Evolutionary conservation across 1,139 yeast genomes (phyloP), one percentile per base, ranked within the genome.

Genomic region (Lipomyces yarrowii): DNA sequence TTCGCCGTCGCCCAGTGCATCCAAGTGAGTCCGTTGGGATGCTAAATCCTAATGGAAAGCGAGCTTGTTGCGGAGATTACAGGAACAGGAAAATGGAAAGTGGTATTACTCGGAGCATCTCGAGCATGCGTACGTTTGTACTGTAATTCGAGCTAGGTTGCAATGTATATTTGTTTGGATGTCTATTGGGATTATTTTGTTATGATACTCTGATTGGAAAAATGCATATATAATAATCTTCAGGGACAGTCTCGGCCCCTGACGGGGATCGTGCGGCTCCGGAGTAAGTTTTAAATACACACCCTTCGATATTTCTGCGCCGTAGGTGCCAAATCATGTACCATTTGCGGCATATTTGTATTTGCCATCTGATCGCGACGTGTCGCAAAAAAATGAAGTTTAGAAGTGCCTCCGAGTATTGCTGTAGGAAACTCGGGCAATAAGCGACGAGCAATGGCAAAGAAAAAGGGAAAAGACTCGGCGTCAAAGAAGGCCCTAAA

Each of bases 401-500:
- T 39, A 3, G 1, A 39, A n/a, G 1, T 18, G 21, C 1, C 18
- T 3, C 18, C 5, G 21, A n/a, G 10, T n/a, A n/a, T 42, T 42
- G 42, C 10, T 8, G 42, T 8, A 18, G 21, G 10, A 23, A 4
- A 2, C 48, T n/a, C 48, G n/a, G 23, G 18, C 48, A 8, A 42
- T 7, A 18, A 42, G 48, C 48, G 23, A 21, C 30, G 18, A 52
- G 18, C 55, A 23, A 89, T 90, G 96, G 96, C 92, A 13, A 92
- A 91, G 79, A 92, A 91, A 79, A 90, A 91, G 78, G 87, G 90
- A 69, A 91, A 91, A 77, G 97, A 53, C 30, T 33, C 66, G n/a
- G 64, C 91, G 61, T 91, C 96, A 73, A 91, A 92, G 78, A 92
- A 92, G 84, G 96, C 96, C 39, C 85, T 97, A 61, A 81, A 89